Base-by-base conservation (phyloP, 2,329 filamentous ascomycete species). In the Trichoderma aggressivum region DNA sequence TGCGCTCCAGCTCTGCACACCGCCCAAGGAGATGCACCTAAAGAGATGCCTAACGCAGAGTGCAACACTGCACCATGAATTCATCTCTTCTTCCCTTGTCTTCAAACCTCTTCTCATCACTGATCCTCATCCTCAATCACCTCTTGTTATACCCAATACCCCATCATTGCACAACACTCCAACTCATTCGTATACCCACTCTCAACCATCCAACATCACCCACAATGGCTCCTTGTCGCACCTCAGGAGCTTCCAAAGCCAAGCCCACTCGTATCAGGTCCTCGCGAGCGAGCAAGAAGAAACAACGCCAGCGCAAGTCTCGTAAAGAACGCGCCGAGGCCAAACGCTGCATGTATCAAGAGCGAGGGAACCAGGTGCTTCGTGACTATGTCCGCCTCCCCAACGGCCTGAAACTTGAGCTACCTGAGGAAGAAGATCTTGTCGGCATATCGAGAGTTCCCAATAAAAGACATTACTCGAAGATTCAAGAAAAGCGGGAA, bases 231-330 rank as follows among this genome's bases (percentile, higher is more conserved):
- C 21, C 47, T 2, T 21, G 47, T 24, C n/a, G 47, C 47, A 5
- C 47, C 14, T 2, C 47, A 5, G 21, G 11, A 53, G 47, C 47
- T 53, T 21, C 47, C 0, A 21, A 12, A 3, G n/a, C 47, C 47
- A 21, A 7, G 5, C 47, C 21, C 47, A 53, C 47, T 0, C 1
- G 11, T 3, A 53, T 0, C n/a, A 24, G 10, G 24, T 24, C 21
- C 14, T 14, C n/a, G 0, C 47, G 5, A 5, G 21, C 11, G 24
- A 0, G 2, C 21, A 36, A 39, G 3, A 16, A 18, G 55, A 30
- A 69, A 5, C 10, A 2, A 7, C 18, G 16, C 3, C 8, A 10
- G 3, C 6, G 1, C 18, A 28, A 53, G 47, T 0, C 11, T 53
- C 21, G 47, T 7, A 3, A 59, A 32, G n/a, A 43, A 16, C 8